Evolutionary conservation across 1,284 basidiomycete genomes (phyloP), one percentile per base, ranked within the genome.

Genomic region (Puccinia hordei): DNA sequence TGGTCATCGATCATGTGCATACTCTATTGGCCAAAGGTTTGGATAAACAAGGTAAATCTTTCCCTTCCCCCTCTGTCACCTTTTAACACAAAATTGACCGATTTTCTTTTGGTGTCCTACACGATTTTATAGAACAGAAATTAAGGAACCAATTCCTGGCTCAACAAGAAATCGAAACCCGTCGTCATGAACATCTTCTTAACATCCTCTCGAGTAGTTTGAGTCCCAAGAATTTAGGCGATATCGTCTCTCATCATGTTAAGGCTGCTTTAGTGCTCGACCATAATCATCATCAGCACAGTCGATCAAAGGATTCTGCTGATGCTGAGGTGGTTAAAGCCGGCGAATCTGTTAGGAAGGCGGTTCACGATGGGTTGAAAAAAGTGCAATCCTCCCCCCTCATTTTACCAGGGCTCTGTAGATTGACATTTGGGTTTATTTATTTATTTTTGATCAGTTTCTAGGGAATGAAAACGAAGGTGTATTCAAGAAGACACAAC

Each of bases 91-190:
- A n/a, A n/a, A 12, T 12, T 41, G 38, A 41, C 38, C 38, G 38
- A 41, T 41, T 41, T n/a, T n/a, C n/a, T n/a, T n/a, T n/a, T n/a
- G n/a, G n/a, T n/a, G n/a, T n/a, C n/a, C n/a, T n/a, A n/a, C n/a
- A n/a, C n/a, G n/a, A n/a, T n/a, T 73, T 55, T 53, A 6, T 33
- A 73, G 72, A 74, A 4, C 72, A 61, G 35, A 35, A 35, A 41
- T 46, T 59, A 19, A 9, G 35, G 35, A 74, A 74, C n/a, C 51
- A 74, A 19, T 55, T 41, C 17, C 9, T 27, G n/a, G 44, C 53
- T 0, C 72, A 46, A 38, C 19, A 55, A 61, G 55, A 57, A n/a
- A 53, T 53, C 46, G 72, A 74, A n/a, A 38, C 72, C 12, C 35
- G 30, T n/a, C 53, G 72, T 13, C 72, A 74, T 17, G 72, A 74